These are phyloP conservation scores for Chytridium lagenaria DNA, from an alignment of 371 early-diverging fungal genomes.

Conservation along the genomic window DNA sequence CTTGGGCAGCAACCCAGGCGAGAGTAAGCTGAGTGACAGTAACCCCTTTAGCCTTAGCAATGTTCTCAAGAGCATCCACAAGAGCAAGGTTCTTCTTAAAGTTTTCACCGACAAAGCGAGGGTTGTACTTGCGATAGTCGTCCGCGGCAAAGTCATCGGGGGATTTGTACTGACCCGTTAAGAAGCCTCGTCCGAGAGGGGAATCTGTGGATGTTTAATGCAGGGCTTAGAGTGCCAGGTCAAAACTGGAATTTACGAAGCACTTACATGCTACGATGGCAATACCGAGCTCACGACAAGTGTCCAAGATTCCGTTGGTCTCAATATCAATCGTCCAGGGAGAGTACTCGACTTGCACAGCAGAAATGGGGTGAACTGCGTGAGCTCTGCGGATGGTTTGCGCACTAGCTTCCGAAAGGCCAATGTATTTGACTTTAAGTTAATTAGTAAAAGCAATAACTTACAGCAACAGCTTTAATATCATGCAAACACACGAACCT, in stretches of 20 bases:
- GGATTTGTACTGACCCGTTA: constrained; percentile 57
- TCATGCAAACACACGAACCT: constrained; percentile 33
- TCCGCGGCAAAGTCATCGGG: constrained; percentile 54
- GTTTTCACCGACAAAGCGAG: constrained; percentile 60
- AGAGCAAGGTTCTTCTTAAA: constrained; percentile 62
- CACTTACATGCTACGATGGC: constrained; percentile 58
- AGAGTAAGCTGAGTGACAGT: constrained; percentile 58
- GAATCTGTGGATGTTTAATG: constrained; percentile 28
- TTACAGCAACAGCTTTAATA: background rate
- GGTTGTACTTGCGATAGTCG: constrained; percentile 57
- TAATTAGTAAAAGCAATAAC: background rate
- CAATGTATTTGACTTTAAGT: constrained; percentile 51
- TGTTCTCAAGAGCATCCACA: constrained; percentile 52
- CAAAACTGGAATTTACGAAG: background rate
- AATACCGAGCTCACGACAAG: constrained; percentile 68
- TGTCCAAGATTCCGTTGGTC: constrained; percentile 57
- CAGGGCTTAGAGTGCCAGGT: background rate
- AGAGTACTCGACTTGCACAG: constrained; percentile 56
- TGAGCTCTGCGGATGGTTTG: constrained; percentile 64
- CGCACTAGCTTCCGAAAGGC: constrained; percentile 65
- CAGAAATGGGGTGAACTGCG: constrained; percentile 69
- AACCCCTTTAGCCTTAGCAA: constrained; percentile 56
- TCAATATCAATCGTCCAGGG: constrained; percentile 64
- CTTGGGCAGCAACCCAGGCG: constrained; percentile 62
- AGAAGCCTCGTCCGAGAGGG: constrained; percentile 65